Conservation (phyloP, 192 early-diverging fungal genomes). For the Geosiphon pyriformis region DNA sequence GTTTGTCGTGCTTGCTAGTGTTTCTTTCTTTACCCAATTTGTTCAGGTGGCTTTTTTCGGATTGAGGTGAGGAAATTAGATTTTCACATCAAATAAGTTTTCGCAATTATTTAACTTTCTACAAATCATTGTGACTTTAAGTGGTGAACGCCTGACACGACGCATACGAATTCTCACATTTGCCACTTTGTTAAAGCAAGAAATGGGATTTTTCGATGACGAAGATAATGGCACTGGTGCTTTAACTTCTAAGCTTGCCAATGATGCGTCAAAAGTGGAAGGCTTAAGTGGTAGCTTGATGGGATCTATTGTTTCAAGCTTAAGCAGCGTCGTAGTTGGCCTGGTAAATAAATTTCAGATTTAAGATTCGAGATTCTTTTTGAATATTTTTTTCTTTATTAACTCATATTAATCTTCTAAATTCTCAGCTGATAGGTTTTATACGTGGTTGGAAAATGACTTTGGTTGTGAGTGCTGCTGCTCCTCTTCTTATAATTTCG, state of each 20-base stretch:
- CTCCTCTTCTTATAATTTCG: slow-evolving; percentile 29
- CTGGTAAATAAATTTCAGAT: slow-evolving; percentile 16
- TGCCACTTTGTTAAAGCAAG: slow-evolving; percentile 71
- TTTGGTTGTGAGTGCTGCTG: slow-evolving; percentile 8
- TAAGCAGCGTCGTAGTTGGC: not conserved
- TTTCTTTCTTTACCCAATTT: slow-evolving; percentile 27
- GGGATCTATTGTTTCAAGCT: slow-evolving; percentile 10
- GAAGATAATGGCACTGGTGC: slow-evolving; percentile 70
- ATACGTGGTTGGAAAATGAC: slow-evolving; percentile 18
- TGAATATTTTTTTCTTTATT: too few relatives aligned
- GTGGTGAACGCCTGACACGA: slow-evolving; percentile 39
- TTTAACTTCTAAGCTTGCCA: slow-evolving; percentile 76
- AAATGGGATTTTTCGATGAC: slow-evolving; percentile 83
- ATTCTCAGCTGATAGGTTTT: slow-evolving; percentile 17
- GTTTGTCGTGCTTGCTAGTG: slow-evolving; percentile 47
- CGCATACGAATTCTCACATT: slow-evolving; percentile 63
- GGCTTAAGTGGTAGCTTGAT: slow-evolving; percentile 18
- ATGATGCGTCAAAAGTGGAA: slow-evolving; percentile 53
- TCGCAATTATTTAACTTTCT: too few relatives aligned
- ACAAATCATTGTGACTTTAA: too few relatives aligned
- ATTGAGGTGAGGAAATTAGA: too few relatives aligned
- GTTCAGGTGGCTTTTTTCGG: too few relatives aligned
- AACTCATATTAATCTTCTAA: too few relatives aligned
- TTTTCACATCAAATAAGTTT: too few relatives aligned
- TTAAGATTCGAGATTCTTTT: too few relatives aligned